Conservation (phyloP, 2,329 filamentous ascomycete genomes). For the Ceratocystiopsis minuta region DNA sequence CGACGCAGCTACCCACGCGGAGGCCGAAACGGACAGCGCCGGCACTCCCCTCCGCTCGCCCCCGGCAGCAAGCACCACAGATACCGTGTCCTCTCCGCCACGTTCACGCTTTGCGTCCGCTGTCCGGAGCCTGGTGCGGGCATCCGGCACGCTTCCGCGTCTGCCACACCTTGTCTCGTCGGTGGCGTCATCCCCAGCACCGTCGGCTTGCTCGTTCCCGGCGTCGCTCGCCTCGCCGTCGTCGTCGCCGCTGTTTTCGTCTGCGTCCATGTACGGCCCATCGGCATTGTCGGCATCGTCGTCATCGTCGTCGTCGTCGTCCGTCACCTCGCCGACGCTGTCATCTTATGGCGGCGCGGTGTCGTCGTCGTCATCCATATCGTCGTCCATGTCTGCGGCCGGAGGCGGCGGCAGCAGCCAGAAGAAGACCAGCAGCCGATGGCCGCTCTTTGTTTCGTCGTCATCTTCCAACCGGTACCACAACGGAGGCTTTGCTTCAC, state of each 20-base stretch:
- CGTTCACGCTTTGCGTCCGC: slow-evolving; percentile 14
- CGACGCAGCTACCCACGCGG: too few relatives aligned
- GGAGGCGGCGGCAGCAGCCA: too few relatives aligned
- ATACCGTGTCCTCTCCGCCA: not conserved
- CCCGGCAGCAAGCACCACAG: too few relatives aligned
- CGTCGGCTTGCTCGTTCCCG: not conserved
- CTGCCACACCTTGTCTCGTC: slow-evolving; percentile 16
- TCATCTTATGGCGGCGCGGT: not conserved
- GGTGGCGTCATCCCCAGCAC: slow-evolving; percentile 3
- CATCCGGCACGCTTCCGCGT: too few relatives aligned
- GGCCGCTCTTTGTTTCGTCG: slow-evolving; percentile 10
- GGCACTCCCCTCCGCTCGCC: too few relatives aligned
- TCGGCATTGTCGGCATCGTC: not conserved
- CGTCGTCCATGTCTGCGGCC: not conserved
- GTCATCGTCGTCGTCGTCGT: slow-evolving; percentile 13
- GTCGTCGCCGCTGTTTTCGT: not conserved
- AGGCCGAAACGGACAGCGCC: too few relatives aligned
- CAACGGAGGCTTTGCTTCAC: slow-evolving; percentile 1
- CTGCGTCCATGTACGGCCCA: not conserved
- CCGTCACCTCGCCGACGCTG: slow-evolving; percentile 12
- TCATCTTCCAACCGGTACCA: slow-evolving; percentile 1
- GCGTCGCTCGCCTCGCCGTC: slow-evolving; percentile 12
- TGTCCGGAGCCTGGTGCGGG: slow-evolving; percentile 22
- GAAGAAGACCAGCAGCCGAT: not conserved
- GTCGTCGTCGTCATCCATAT: not conserved